Percentiles rank a stretch among this genome's conserved stretches.
These are phyloP conservation scores for Salvia splendens DNA, from an alignment of 257 asterid genomes.

Conservation along the genomic window DNA sequence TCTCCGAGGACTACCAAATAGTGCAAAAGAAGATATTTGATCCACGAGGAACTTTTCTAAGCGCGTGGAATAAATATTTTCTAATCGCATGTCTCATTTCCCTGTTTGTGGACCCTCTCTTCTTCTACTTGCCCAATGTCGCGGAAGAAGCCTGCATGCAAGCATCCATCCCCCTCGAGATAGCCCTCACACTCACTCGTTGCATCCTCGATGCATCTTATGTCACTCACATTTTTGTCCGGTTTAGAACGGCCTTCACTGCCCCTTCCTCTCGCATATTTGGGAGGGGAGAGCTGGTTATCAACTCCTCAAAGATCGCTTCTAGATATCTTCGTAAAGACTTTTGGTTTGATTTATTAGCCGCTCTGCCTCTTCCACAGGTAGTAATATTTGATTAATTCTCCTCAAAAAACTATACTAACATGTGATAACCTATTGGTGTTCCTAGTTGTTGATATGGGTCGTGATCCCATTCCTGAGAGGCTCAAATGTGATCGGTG, in stretches of 20 bases:
- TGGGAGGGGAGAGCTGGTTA: conserved; percentile 74
- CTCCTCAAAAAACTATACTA: neutral
- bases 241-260: conserved; percentile 61
- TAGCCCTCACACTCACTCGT: conserved; percentile 52
- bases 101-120: conserved; percentile 65
- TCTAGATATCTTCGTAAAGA: conserved; percentile 51
- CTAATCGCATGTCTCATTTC: conserved; percentile 54
- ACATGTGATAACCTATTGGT: conserved; percentile 3
- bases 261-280: conserved; percentile 74
- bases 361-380: conserved; percentile 82
- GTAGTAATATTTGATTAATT: conserved; percentile 30
- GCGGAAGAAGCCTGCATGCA: conserved; percentile 52
- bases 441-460: conserved; percentile 62
- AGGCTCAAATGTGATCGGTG: conserved; percentile 51
- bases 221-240: conserved; percentile 48
- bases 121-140: conserved; percentile 59
- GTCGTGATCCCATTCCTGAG: conserved; percentile 52
- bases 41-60: conserved; percentile 55
- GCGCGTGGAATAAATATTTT: conserved; percentile 59
- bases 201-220: conserved; percentile 51
- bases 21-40: conserved; percentile 57
- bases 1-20: conserved; percentile 60
- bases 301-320: conserved; percentile 59
- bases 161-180: conserved; percentile 48
- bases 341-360: conserved; percentile 56